Base-by-base conservation (phyloP, 2,329 filamentous ascomycete genomes). In the Capronia coronata region DNA sequence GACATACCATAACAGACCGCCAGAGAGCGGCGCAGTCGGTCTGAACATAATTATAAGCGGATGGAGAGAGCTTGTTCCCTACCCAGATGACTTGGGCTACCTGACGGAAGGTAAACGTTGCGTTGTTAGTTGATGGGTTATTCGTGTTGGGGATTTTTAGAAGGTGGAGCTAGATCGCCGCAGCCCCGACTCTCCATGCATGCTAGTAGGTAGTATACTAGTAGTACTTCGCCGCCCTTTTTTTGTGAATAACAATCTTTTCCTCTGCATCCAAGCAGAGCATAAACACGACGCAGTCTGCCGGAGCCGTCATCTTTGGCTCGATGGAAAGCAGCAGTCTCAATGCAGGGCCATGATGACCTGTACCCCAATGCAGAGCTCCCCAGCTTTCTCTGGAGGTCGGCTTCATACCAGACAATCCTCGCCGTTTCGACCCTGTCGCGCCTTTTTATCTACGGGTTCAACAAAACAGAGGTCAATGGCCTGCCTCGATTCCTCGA, bases 1-100 rank as follows among this genome's bases (percentile, higher is more conserved):
- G 19, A 59, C 70, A 40, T 76, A 88, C 84, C 89, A 95, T 61
- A 95, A 76, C 47, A 95, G 82, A 69, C 89, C 89, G 56, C 86
- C 79, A 48, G 81, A 83, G 19, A 94, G 75, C 51, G 86, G 75
- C 58, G 82, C 85, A 38, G 87, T 89, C 61, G 85, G 76, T 72
- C 84, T 86, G 74, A 94, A 91, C 89, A 95, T 94, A 57, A 61
- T 77, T 38, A n/a, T 7, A 5, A 14, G 13, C 7, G 7, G 35
- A 21, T 10, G 9, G 8, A 38, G 11, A n/a, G 7, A 32, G 29
- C 29, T 32, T 3, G 11, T 3, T 7, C 3, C 7, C 19, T 6
- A 8, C 19, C 9, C 19, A 38, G 6, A 13, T 38, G 16, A 19
- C 35, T 32, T 32, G 29, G 3, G 29, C 13, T n/a, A n/a, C n/a